phyloP scores from a whole-genome alignment of 2,329 filamentous ascomycete species.

The Hypoxylon sp. region DNA sequence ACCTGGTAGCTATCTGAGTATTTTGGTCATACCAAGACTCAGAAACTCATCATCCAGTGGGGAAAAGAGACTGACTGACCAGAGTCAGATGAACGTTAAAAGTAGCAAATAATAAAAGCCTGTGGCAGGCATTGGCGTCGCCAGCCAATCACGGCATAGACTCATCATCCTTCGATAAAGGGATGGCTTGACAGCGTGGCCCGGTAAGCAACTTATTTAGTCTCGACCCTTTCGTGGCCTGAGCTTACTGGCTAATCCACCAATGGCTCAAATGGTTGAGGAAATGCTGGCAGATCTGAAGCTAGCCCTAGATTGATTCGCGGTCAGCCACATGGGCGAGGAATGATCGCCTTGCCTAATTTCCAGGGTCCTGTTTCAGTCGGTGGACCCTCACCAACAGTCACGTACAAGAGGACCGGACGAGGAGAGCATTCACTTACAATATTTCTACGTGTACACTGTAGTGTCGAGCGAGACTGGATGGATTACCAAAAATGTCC shows the following conservation, averaged over 20 bases:
- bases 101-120: slow-evolving; percentile 36
- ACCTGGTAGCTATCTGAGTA: neutral
- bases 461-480: slow-evolving; percentile 3
- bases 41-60: slow-evolving; percentile 13
- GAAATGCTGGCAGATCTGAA: slow-evolving; percentile 42
- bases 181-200: slow-evolving; percentile 51
- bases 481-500: slow-evolving; percentile 24
- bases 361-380: slow-evolving; percentile 50
- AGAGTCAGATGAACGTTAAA: slow-evolving; percentile 41
- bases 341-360: slow-evolving; percentile 43
- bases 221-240: slow-evolving; percentile 49
- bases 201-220: slow-evolving; percentile 45
- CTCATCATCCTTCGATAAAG: slow-evolving; percentile 37
- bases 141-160: slow-evolving; percentile 38
- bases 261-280: slow-evolving; percentile 43
- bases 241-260: slow-evolving; percentile 48
- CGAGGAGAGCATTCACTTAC: slow-evolving; percentile 4
- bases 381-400: slow-evolving; percentile 36
- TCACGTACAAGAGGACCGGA: slow-evolving; percentile 14
- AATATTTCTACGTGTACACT: slow-evolving; percentile 3
- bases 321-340: slow-evolving; percentile 49
- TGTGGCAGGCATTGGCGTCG: slow-evolving; percentile 20
- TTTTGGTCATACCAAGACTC: slow-evolving; percentile 17
- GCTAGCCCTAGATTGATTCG: slow-evolving; percentile 44
- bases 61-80: slow-evolving; percentile 9